Evolutionary conservation across 1,284 basidiomycete species (phyloP).

Genomic region (Waitea zeae): DNA sequence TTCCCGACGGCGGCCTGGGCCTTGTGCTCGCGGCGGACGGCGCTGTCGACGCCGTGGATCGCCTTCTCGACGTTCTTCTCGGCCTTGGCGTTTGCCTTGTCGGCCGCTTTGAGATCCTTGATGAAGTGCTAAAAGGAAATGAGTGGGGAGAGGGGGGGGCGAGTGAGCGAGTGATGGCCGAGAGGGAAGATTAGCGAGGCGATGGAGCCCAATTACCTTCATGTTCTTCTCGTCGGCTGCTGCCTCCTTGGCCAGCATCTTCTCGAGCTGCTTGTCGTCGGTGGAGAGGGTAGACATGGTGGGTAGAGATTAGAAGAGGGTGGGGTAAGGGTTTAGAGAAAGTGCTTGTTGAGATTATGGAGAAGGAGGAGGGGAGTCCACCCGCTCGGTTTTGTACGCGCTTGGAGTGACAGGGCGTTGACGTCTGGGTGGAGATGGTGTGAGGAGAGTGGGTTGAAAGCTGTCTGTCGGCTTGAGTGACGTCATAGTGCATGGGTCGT

Average conservation of each 20-base stretch:
- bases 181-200: no score
- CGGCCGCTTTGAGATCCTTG: slow-evolving; percentile 26
- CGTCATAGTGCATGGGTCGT: no score
- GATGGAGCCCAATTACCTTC: no score
- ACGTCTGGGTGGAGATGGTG: not conserved
- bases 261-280: slow-evolving; percentile 25
- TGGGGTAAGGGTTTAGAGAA: no score
- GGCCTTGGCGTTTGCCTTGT: slow-evolving; percentile 27
- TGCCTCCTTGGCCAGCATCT: slow-evolving; percentile 24
- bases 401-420: slow-evolving; percentile 1
- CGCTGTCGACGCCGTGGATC: slow-evolving; percentile 24
- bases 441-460: not conserved
- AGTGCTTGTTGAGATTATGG: no score
- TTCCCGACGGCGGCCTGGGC: slow-evolving; percentile 26
- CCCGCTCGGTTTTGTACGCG: no score
- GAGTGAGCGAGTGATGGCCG: no score
- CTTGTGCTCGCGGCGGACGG: slow-evolving; percentile 26
- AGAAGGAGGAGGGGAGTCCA: no score
- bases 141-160: not conserved
- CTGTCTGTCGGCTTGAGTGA: no score
- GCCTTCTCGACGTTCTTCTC: slow-evolving; percentile 29
- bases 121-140: slow-evolving; percentile 19
- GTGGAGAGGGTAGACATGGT: slow-evolving; percentile 9
- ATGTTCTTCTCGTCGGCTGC: slow-evolving; percentile 27
- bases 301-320: slow-evolving; percentile 11